A percentile compares a stretch with the other conserved stretches of the same genome.
Evolutionary conservation across 768 basidiomycete genomes (phyloP).

Genomic region (Pisolithus sp.): DNA sequence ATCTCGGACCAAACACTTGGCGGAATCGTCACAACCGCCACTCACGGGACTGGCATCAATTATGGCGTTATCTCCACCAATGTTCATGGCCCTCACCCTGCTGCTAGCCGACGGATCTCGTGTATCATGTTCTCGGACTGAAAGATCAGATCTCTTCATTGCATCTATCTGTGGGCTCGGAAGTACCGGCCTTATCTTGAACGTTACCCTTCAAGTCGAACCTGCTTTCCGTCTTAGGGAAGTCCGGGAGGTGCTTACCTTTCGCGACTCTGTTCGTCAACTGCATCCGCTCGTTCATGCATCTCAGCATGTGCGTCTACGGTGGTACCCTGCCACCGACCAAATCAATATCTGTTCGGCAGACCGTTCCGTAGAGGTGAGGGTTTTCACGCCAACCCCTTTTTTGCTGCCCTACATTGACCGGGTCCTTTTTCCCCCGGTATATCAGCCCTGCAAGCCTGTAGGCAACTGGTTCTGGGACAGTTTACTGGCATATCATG

Average conservation of each 20-base stretch:
- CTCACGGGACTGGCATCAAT: slow-evolving; percentile 82
- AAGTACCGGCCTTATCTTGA: slow-evolving; percentile 80
- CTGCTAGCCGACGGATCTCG: slow-evolving; percentile 71
- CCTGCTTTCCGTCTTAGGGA: slow-evolving; percentile 78
- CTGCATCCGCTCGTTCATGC: slow-evolving; percentile 51
- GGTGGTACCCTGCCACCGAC: slow-evolving; percentile 89
- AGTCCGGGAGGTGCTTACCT: slow-evolving; percentile 50
- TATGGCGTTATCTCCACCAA: slow-evolving; percentile 80
- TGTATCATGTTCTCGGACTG: slow-evolving; percentile 57
- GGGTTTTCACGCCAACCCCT: slow-evolving; percentile 20
- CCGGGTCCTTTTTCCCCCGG: slow-evolving; percentile 3
- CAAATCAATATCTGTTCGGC: slow-evolving; percentile 64
- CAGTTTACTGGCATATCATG: slow-evolving; percentile 68
- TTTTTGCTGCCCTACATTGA: slow-evolving; percentile 3
- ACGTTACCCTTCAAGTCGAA: slow-evolving; percentile 72
- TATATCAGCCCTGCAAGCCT: slow-evolving; percentile 42
- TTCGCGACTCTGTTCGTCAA: slow-evolving; percentile 53
- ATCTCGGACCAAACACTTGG: slow-evolving; percentile 95
- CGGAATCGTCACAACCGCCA: slow-evolving; percentile 89
- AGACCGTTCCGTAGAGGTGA: slow-evolving; percentile 73
- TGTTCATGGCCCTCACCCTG: slow-evolving; percentile 67
- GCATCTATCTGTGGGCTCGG: slow-evolving; percentile 91
- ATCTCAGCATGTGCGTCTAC: slow-evolving; percentile 88
- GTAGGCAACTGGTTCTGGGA: slow-evolving; percentile 63
- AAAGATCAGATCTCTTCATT: slow-evolving; percentile 71